Evolutionary conservation across 495 filamentous ascomycete species (phyloP).

Genomic region (Penicillium bovifimosum): DNA sequence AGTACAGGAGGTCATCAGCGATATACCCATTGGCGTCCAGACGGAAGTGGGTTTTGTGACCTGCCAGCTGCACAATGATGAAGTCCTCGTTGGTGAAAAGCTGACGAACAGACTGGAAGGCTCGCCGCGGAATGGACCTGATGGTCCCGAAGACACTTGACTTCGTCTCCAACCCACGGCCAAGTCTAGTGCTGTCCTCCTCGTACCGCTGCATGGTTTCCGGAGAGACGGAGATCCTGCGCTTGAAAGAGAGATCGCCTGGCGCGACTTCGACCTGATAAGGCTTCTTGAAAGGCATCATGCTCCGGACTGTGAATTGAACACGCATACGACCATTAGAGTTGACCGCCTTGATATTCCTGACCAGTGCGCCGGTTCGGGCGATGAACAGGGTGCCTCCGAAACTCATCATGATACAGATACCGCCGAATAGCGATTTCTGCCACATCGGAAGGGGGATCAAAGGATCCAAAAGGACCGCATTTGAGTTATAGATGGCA

Average conservation of each 20-base stretch:
- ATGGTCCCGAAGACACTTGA: slow-evolving; percentile 30
- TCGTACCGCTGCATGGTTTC: slow-evolving; percentile 22
- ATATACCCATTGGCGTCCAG: slow-evolving; percentile 39
- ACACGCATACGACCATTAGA: slow-evolving; percentile 27
- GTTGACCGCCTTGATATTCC: slow-evolving; percentile 32
- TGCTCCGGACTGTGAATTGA: slow-evolving; percentile 34
- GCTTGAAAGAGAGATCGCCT: slow-evolving; percentile 10
- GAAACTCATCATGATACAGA: slow-evolving; percentile 41
- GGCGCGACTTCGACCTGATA: slow-evolving; percentile 30
- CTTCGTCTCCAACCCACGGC: slow-evolving; percentile 10
- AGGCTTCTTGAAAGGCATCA: slow-evolving; percentile 39
- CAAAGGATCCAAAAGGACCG: slow-evolving; percentile 31
- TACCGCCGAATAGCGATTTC: slow-evolving; percentile 32
- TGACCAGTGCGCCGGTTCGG: slow-evolving; percentile 33
- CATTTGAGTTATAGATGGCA: slow-evolving; percentile 50
- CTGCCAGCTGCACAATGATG: slow-evolving; percentile 40
- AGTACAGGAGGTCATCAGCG: slow-evolving; percentile 32
- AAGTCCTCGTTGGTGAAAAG: slow-evolving; percentile 44
- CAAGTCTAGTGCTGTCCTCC: slow-evolving; percentile 14
- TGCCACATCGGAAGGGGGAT: slow-evolving; percentile 35
- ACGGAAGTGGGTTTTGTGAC: slow-evolving; percentile 33
- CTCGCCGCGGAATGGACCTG: slow-evolving; percentile 29
- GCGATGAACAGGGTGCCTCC: slow-evolving; percentile 38
- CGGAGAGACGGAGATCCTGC: slow-evolving; percentile 26
- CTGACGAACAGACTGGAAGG: slow-evolving; percentile 37